Evolutionary conservation across 192 early-diverging fungal species (phyloP).

Genomic region (Umbelopsis ramanniana): DNA sequence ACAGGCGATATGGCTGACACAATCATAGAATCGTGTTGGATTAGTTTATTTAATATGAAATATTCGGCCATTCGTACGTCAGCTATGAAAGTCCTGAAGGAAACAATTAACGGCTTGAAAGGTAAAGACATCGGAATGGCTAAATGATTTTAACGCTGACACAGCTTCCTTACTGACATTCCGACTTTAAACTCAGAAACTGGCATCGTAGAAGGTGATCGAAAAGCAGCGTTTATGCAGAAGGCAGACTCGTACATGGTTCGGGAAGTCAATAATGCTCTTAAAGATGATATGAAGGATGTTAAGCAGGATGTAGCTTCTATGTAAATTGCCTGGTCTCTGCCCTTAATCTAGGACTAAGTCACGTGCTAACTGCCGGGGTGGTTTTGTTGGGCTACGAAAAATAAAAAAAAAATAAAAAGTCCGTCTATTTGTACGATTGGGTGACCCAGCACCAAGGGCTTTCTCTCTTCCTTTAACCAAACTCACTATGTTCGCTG

Average conservation of each 20-base stretch:
- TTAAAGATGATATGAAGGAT: slow-evolving; percentile 24
- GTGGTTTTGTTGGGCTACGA: not conserved
- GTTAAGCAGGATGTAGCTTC: not conserved
- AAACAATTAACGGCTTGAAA: slow-evolving; percentile 39
- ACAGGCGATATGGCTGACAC: slow-evolving; percentile 30
- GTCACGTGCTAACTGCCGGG: slow-evolving; percentile 9
- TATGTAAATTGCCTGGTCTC: not conserved
- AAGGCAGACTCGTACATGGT: slow-evolving; percentile 15
- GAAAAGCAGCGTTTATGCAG: slow-evolving; percentile 8
- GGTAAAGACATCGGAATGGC: slow-evolving; percentile 33
- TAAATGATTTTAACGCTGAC: slow-evolving; percentile 19
- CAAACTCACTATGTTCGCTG: slow-evolving; percentile 30
- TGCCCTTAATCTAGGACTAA: not conserved
- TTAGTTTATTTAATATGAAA: slow-evolving; percentile 62
- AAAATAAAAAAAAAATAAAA: slow-evolving; percentile 14
- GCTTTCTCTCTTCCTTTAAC: slow-evolving; percentile 20
- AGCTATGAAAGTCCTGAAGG: slow-evolving; percentile 53
- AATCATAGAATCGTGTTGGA: slow-evolving; percentile 49
- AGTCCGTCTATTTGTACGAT: slow-evolving; percentile 3
- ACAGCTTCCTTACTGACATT: slow-evolving; percentile 8
- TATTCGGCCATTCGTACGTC: slow-evolving; percentile 67
- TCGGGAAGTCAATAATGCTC: slow-evolving; percentile 16
- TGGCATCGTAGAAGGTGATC: not conserved
- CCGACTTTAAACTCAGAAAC: slow-evolving; percentile 15
- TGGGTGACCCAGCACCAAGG: not conserved